Base-by-base conservation (phyloP, 2,329 filamentous ascomycete genomes). In the Hypoxylon sp. region DNA sequence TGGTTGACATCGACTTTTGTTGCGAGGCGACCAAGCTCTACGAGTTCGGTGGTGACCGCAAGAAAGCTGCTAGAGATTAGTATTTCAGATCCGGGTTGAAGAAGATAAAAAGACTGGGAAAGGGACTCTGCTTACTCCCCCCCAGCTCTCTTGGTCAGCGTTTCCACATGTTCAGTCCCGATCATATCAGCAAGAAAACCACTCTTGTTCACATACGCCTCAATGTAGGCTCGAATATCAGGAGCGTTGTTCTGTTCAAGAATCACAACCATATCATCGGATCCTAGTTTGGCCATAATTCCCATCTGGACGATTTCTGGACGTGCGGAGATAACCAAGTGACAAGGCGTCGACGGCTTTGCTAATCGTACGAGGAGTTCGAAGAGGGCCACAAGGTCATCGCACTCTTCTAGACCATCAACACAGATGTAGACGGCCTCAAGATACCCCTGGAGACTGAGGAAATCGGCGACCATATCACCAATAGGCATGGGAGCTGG, bases 401-500 rank as follows among this genome's bases (percentile, higher is more conserved):
- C 49, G 38, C 49, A 52, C 29, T 52, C 49, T 26, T 52, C 49
- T 24, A 52, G 24, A 27, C 49, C 49, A 45, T 52, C 38, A 27
- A 52, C 38, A 45, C 49, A 52, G 17, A 52, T 52, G 26, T 52
- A 52, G 27, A 52, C 49, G n/a, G 17, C 45, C 10, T 52, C 40
- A 45, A 52, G 45, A 24, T 29, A 40, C 26, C 24, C 29, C 49
- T 52, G 49, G 11, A 52, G 49, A 23, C 49, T 52, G 29, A 52
- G 26, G 23, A 52, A 52, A 52, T 52, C 49, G 18, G 49, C 38
- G 23, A 52, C 37, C 38, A 52, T 35, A 26, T 52, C 49, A 17
- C 49, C 49, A 26, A 37, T 17, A 33, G 49, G 49, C 26, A 52
- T 41, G 9, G 40, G 29, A n/a, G 26, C 49, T 20, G 15, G 27